These are phyloP conservation scores for Kwoniella shivajii DNA, from an alignment of 1,284 basidiomycete species.

Conservation along the genomic window DNA sequence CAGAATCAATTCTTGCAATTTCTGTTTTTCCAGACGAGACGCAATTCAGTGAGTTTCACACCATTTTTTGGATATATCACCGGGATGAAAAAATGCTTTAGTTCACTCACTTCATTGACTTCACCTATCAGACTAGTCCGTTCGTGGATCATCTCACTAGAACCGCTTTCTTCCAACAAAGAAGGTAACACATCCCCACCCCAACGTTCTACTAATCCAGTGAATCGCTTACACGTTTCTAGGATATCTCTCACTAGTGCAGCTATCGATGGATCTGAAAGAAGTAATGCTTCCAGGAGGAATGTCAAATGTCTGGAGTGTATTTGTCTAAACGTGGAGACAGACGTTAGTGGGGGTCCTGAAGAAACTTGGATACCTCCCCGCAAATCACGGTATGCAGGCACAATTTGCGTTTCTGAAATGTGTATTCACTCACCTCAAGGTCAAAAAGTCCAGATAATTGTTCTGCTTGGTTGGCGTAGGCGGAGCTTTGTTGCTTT, in stretches of 20 bases:
- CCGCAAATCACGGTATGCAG: too few relatives aligned
- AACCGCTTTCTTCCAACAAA: constrained; percentile 73
- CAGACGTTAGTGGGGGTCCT: neutral
- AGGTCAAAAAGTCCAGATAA: constrained; percentile 77
- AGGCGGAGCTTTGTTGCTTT: constrained; percentile 26
- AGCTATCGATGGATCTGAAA: constrained; percentile 68
- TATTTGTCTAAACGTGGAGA: constrained; percentile 54
- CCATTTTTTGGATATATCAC: too few relatives aligned
- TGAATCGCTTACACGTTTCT: constrained; percentile 79
- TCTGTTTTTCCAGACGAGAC: neutral
- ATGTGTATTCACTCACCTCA: constrained; percentile 67
- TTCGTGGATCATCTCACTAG: constrained; percentile 55
- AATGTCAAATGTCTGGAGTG: constrained; percentile 80
- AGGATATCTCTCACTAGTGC: constrained; percentile 70
- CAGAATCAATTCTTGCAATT: neutral
- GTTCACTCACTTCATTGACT: constrained; percentile 66
- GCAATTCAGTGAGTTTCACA: too few relatives aligned
- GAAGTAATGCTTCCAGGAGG: constrained; percentile 73
- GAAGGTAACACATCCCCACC: constrained; percentile 87
- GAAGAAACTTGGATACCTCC: too few relatives aligned
- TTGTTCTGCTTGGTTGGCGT: constrained; percentile 30
- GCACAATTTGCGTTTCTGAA: too few relatives aligned
- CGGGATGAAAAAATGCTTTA: neutral
- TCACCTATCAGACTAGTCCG: constrained; percentile 67
- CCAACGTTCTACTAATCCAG: constrained; percentile 82